Base-by-base conservation (phyloP, 179 eudicot species). In the Camellia oleifera region DNA sequence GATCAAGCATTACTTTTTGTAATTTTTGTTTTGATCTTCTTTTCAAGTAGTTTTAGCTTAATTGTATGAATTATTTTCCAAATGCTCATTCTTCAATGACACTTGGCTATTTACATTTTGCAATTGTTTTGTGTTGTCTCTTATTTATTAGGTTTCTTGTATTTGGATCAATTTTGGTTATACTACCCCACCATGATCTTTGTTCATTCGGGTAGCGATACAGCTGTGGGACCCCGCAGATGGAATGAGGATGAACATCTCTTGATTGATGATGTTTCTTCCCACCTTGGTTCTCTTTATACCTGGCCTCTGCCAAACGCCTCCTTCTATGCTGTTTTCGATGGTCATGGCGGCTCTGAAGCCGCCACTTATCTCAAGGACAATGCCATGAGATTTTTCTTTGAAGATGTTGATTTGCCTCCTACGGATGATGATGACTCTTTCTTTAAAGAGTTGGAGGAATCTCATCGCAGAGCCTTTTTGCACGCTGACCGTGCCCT, bases 271-370 rank as follows among this genome's bases (percentile, higher is more conserved):
- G 96, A 94, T 87, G 88, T 96, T n/a, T 86, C 89, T 11, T 53
- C 89, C 67, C 93, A 89, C 42, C 64, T 94, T 79, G 93, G 92
- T 14, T 76, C 90, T n/a, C 83, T 75, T 14, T 88, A 87, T 79
- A 81, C 68, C 67, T 96, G 91, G 83, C 86, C 93, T 48, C 77
- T 85, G 77, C 94, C 98, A 2, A 87, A 32, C 1, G 40, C 91
- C 83, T 89, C 99, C 46, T 94, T 94, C 78, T 96, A 91, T 77
- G 99, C 88, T 14, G 93, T 95, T 20, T 96, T 96, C 83, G 98
- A 96, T 72, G 99, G 99, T 60, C 99, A 96, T 80, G 98, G 98
- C 20, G 99, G 98, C 13, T 86, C 96, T 58, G 90, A 92, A 74
- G 99, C 98, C 4, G 93, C 98, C 7, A 83, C 92, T 72, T 94